These are phyloP conservation scores for Lentinula novae-zelandiae DNA, from an alignment of 1,284 basidiomycete genomes.

Conservation along the genomic window DNA sequence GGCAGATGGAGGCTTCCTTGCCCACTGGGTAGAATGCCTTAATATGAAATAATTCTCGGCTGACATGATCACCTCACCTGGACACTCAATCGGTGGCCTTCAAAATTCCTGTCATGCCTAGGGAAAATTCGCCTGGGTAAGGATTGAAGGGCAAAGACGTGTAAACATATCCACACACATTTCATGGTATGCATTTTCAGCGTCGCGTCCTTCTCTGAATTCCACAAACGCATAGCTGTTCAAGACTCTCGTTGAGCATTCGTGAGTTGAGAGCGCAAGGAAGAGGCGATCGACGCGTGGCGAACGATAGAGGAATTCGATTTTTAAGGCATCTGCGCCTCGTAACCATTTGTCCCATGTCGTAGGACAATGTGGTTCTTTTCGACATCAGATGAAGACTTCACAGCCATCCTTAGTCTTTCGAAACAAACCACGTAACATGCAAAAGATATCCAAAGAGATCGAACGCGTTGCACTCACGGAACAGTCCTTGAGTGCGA, in stretches of 20 bases:
- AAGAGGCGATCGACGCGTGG: slow-evolving; percentile 19
- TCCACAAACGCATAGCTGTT: slow-evolving; percentile 91
- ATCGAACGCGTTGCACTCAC: slow-evolving; percentile 48
- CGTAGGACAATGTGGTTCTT: too few relatives aligned
- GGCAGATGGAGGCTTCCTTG: slow-evolving; percentile 84
- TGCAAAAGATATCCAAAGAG: slow-evolving; percentile 15
- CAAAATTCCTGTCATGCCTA: slow-evolving; percentile 84
- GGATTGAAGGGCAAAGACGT: slow-evolving; percentile 3
- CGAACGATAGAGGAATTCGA: background rate
- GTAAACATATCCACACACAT: slow-evolving; percentile 54
- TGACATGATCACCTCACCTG: slow-evolving; percentile 45
- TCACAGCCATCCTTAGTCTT: background rate
- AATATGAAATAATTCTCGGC: background rate
- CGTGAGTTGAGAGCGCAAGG: background rate
- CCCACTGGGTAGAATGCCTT: slow-evolving; percentile 56
- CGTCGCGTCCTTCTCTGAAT: slow-evolving; percentile 79
- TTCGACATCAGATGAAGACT: too few relatives aligned
- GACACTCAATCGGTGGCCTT: slow-evolving; percentile 79
- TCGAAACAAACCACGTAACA: slow-evolving; percentile 20
- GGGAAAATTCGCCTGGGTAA: background rate
- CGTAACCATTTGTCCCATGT: background rate
- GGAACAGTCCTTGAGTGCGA: slow-evolving; percentile 67
- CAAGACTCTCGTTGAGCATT: slow-evolving; percentile 32
- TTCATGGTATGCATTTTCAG: slow-evolving; percentile 87
- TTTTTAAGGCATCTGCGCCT: background rate